Evolutionary conservation across 345 rosid genomes (phyloP), one percentile per base, ranked within the genome.

Genomic region (Microthlaspi erraticum): DNA sequence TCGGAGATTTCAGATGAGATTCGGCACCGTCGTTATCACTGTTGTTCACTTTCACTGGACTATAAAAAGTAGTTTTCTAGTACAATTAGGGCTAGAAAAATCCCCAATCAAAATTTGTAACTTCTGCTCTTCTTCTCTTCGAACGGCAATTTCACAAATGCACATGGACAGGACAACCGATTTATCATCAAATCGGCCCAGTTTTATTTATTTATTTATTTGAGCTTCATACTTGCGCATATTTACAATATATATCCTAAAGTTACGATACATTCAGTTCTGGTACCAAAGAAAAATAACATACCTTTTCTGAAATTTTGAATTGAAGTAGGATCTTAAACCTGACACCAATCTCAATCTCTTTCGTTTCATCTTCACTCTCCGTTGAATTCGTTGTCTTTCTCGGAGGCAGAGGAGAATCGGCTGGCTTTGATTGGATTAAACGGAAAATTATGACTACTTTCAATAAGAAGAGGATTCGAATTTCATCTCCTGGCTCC

Each of bases 1-100:
- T 56, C 61, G 61, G 37, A 52, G 57, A 52, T 62, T 10, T 45
- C 53, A 62, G 67, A 62, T 45, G 67, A 44, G 67, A 62, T 10
- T 44, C 12, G 12, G 39, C 26, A 43, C 66, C 67, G 17, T 5
- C 13, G 9, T 50, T 6, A 17, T 41, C 50, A 60, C 50, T 60
- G 12, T 58, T 14, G 4, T 60, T 56, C 54, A 32, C 31, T 17
- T 45, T 46, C 37, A 17, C 54, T 62, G 31, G 14, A 33, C 8
- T 16, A 41, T 2, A 0, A 1, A 1, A 18, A 18, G 16, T 8
- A 26, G 3, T 16, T 59, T 42, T 44, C 54, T 45, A 5, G 29
- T 26, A 46, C 32, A n/a, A n/a, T 10, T 37, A 46, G 68, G 53
- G 41, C 41, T 14, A 17, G 16, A 13, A 17, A 42, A 29, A 29